phyloP scores from a whole-genome alignment of 345 rosid genomes.

The Acer negundo region DNA sequence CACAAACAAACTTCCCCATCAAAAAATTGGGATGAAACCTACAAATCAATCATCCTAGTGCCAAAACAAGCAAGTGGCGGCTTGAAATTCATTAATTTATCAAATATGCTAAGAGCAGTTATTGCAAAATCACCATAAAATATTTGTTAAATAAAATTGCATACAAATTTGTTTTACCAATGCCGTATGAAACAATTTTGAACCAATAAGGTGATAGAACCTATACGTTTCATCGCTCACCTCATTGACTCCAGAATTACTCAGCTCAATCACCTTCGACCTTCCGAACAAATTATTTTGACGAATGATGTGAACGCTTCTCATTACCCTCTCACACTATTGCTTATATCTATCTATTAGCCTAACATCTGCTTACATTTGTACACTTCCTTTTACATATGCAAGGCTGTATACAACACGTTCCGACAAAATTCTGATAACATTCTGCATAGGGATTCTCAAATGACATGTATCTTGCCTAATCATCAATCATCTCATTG shows the following conservation, averaged over 20 bases:
- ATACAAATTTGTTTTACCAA: not conserved
- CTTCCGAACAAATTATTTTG: too few relatives aligned
- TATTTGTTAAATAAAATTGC: not conserved
- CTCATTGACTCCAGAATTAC: not conserved
- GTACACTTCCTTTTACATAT: too few relatives aligned
- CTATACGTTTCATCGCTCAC: not conserved
- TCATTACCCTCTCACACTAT: too few relatives aligned
- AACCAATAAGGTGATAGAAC: not conserved
- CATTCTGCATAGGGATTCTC: too few relatives aligned
- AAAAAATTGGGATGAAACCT: not conserved
- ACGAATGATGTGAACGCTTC: too few relatives aligned
- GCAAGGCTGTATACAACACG: too few relatives aligned
- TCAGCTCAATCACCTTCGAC: too few relatives aligned
- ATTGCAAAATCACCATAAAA: not conserved
- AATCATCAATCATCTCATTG: too few relatives aligned
- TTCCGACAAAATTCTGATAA: too few relatives aligned
- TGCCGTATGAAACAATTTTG: not conserved
- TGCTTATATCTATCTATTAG: too few relatives aligned
- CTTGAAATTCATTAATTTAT: not conserved
- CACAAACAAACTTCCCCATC: not conserved
- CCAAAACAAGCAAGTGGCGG: not conserved
- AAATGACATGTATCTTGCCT: too few relatives aligned
- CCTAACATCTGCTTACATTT: too few relatives aligned
- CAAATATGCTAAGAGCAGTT: constrained; percentile 2
- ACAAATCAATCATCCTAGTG: constrained; percentile 9